Percentiles rank a stretch among this genome's conserved stretches.
Conservation (phyloP, 1,139 yeast genomes). For the Lodderomyces elongisporus region DNA sequence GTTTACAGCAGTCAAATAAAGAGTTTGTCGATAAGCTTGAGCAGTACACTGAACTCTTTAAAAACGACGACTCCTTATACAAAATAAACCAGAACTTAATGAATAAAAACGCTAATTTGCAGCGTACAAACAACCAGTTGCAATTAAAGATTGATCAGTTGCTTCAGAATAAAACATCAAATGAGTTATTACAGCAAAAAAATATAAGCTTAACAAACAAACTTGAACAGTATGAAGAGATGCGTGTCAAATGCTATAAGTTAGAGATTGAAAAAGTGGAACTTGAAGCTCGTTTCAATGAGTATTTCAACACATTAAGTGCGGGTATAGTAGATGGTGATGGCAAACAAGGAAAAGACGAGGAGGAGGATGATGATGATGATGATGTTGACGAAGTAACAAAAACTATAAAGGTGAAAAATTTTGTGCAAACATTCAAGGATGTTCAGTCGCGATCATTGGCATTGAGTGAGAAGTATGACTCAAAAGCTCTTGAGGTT, state of each 20-base stretch:
- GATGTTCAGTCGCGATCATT: conserved; percentile 34
- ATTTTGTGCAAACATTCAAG: conserved; percentile 32
- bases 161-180: conserved; percentile 36
- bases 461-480: conserved; percentile 34
- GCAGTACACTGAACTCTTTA: conserved; percentile 11
- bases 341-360: conserved; percentile 1
- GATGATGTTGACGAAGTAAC: conserved; percentile 12
- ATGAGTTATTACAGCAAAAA: conserved; percentile 37
- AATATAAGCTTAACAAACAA: conserved; percentile 30
- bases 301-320: conserved; percentile 29
- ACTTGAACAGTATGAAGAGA: conserved; percentile 34
- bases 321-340: conserved; percentile 14
- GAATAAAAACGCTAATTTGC: conserved; percentile 25
- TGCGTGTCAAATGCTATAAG: conserved; percentile 46
- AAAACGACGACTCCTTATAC: conserved; percentile 7
- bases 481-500: conserved; percentile 13
- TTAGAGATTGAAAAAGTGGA: conserved; percentile 50
- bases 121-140: conserved; percentile 27
- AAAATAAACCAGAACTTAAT: conserved; percentile 23
- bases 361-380: conserved; percentile 9
- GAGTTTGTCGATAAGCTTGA: conserved; percentile 45
- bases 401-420: conserved; percentile 18
- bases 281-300: conserved; percentile 38
- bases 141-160: conserved; percentile 27
- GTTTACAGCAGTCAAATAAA: conserved; percentile 32